phyloP scores from a whole-genome alignment of 1,284 basidiomycete genomes.

The Macrocybe sp. region DNA sequence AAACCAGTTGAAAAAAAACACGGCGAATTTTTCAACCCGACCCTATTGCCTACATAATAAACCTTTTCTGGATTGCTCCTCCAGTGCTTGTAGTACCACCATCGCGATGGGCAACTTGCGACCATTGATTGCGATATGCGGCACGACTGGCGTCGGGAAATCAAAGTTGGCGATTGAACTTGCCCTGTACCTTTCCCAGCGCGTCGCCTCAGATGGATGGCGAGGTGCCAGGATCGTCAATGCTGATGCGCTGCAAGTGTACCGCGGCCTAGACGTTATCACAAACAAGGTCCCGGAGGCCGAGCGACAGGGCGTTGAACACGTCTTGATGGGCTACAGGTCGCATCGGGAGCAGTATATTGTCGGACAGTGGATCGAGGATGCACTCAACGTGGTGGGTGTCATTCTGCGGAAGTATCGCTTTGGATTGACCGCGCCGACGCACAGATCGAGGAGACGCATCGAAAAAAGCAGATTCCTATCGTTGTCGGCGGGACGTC shows the following conservation, averaged over 20 bases:
- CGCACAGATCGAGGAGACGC: conserved; percentile 65
- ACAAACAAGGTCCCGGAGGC: conserved; percentile 88
- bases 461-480: conserved; percentile 60
- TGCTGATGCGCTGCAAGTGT: conserved; percentile 98
- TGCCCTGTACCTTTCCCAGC: conserved; percentile 52
- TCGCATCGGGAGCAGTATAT: conserved; percentile 83
- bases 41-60: too few species aligned
- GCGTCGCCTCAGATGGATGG: conserved; percentile 35
- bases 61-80: too few species aligned
- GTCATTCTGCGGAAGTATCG: background rate
- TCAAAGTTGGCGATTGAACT: conserved; percentile 90
- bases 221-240: conserved; percentile 79
- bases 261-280: conserved; percentile 89
- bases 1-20: too few species aligned
- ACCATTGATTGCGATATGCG: conserved; percentile 83
- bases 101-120: conserved; percentile 18
- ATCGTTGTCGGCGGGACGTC: conserved; percentile 94
- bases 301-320: conserved; percentile 81
- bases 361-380: conserved; percentile 81
- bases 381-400: conserved; percentile 67
- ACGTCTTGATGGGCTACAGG: conserved; percentile 88
- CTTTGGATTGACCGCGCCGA: conserved; percentile 5
- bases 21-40: too few species aligned
- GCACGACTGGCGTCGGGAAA: conserved; percentile 97
- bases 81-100: background rate